Evolutionary conservation across 2,329 filamentous ascomycete genomes (phyloP).

Genomic region (Epichloe glyceriae): DNA sequence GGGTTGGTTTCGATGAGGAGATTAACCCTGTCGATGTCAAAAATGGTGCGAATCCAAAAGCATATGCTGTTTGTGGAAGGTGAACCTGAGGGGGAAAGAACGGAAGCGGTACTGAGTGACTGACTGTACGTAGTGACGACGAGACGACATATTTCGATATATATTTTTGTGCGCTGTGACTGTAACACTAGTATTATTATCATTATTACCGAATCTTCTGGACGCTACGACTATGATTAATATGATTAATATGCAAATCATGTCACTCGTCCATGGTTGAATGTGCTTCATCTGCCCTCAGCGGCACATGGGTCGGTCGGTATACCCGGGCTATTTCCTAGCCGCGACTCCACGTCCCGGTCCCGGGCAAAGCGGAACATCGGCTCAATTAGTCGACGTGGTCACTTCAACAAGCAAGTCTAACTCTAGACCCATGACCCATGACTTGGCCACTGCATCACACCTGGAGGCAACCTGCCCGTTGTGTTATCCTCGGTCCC

Average conservation of each 20-base stretch:
- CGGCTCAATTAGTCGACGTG: constrained; percentile 1
- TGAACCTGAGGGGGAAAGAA: constrained; percentile 37
- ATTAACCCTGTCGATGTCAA: constrained; percentile 56
- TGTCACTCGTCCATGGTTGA: neutral
- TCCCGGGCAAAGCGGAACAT: constrained; percentile 3
- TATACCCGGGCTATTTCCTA: neutral
- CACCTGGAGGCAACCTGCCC: constrained; percentile 2
- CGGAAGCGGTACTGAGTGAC: constrained; percentile 26
- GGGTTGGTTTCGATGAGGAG: constrained; percentile 52
- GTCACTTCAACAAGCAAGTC: neutral
- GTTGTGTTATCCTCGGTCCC: neutral
- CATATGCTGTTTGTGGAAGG: constrained; percentile 68
- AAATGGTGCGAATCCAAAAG: constrained; percentile 83
- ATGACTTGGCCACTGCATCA: constrained; percentile 5
- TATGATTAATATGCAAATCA: neutral
- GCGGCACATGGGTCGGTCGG: neutral
- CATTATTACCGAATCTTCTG: too few species aligned
- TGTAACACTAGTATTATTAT: neutral
- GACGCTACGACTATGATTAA: too few species aligned
- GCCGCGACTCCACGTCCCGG: neutral
- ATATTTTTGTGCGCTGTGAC: neutral
- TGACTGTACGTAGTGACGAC: neutral
- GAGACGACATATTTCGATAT: neutral
- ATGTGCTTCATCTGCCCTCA: neutral
- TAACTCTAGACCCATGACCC: neutral